Base-by-base conservation (phyloP, 78 protist species). In the Protostelium mycophagum region DNA sequence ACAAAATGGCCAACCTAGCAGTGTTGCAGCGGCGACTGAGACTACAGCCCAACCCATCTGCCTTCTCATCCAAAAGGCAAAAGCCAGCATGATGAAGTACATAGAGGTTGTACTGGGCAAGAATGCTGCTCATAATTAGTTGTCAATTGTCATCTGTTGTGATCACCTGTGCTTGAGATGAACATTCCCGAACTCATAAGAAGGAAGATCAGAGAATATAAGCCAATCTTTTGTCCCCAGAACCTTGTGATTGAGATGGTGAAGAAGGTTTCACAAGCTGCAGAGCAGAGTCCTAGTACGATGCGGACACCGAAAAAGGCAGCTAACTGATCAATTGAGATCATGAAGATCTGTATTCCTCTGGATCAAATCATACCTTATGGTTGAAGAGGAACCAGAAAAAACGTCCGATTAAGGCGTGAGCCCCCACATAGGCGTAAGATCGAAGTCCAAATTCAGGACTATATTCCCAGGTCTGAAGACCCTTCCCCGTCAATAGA, bases 401-500 rank as follows among this genome's bases (percentile, higher is more conserved):
- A 39, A 37, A 23, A 63, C 23, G 28, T 25, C 29, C 83, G 34
- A 39, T 36, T 0, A 25, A 28, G 51, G 83, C 90, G 36, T 88
- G 86, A 0, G 29, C 88, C 16, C 5, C 10, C 28, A 95, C 0
- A 86, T 95, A 95, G 0, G 38, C 37, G 37, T 83, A 94, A 31
- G 97, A 93, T 28, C 98, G 90, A 1, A 95, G 86, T n/a, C 95
- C 98, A 29, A 89, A 94, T 36, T 34, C 83, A 23, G 97, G 95
- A 85, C 92, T 35, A 93, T 97, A 97, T 87, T 97, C 98, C 99
- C 98, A 97, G 28, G 98, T 97, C 92, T 98, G 98, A 38, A 97
- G 28, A 0, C 98, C 98, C 36, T 23, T 1, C 83, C 97, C 98
- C 34, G 90, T 83, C 86, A 97, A 34, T 37, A 96, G 86, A 86